phyloP scores from a whole-genome alignment of 2,329 filamentous ascomycete species.

The Fusarium sp. region DNA sequence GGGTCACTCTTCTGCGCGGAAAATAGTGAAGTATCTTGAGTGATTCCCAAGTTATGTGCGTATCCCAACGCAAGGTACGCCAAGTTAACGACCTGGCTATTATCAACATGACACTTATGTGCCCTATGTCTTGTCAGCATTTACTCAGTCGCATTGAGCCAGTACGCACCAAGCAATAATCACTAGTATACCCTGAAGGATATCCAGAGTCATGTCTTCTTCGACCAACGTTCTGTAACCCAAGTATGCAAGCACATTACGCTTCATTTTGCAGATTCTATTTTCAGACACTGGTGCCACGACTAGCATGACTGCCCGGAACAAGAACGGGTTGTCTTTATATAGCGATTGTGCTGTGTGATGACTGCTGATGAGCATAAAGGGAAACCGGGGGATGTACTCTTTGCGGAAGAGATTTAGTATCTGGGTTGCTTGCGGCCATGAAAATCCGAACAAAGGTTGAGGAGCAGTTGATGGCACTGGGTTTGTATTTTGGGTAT shows the following conservation, averaged over 20 bases:
- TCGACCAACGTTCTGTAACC: slow-evolving; percentile 56
- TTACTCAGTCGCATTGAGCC: no score
- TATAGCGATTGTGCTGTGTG: slow-evolving; percentile 47
- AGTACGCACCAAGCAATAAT: slow-evolving; percentile 57
- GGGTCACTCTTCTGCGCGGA: slow-evolving; percentile 10
- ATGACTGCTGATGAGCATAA: slow-evolving; percentile 49
- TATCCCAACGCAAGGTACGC: slow-evolving; percentile 55
- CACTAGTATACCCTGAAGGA: slow-evolving; percentile 60
- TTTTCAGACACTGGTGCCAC: slow-evolving; percentile 47
- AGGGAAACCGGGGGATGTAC: slow-evolving; percentile 53
- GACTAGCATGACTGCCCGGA: slow-evolving; percentile 54
- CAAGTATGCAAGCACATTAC: slow-evolving; percentile 55
- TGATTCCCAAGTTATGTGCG: slow-evolving; percentile 55
- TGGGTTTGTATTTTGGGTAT: background rate
- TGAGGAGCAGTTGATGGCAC: background rate
- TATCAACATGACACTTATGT: slow-evolving; percentile 50
- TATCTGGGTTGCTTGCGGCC: slow-evolving; percentile 52
- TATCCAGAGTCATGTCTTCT: slow-evolving; percentile 55
- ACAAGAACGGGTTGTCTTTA: slow-evolving; percentile 53
- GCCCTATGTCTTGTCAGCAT: slow-evolving; percentile 44
- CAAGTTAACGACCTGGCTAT: slow-evolving; percentile 52
- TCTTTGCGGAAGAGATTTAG: slow-evolving; percentile 50
- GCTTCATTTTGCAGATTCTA: slow-evolving; percentile 54
- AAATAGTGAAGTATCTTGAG: slow-evolving; percentile 18
- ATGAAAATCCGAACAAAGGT: slow-evolving; percentile 53